A percentile compares a stretch with the other conserved stretches of the same genome.
Conservation (phyloP, 495 filamentous ascomycete species). For the Talaromyces wortmannii region DNA sequence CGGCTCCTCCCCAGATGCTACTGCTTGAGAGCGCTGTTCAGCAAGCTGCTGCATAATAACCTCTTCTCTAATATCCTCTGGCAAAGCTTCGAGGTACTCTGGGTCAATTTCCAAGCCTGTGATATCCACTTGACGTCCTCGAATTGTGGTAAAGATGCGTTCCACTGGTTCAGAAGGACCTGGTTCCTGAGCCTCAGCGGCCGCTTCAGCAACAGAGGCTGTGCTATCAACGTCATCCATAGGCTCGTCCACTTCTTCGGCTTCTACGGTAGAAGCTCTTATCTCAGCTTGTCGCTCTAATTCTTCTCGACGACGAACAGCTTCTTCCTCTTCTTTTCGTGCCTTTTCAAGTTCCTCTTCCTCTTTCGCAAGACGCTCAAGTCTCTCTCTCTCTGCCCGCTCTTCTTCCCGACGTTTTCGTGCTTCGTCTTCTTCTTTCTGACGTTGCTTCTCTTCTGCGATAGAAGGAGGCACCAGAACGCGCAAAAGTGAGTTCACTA, state of each 20-base stretch:
- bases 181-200: slow-evolving; percentile 24
- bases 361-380: slow-evolving; percentile 51
- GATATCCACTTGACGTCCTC: slow-evolving; percentile 81
- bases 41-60: slow-evolving; percentile 84
- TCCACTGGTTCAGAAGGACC: slow-evolving; percentile 43
- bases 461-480: slow-evolving; percentile 79
- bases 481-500: slow-evolving; percentile 66
- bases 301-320: slow-evolving; percentile 33
- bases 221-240: slow-evolving; percentile 85
- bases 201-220: slow-evolving; percentile 24
- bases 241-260: slow-evolving; percentile 42
- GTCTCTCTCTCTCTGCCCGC: slow-evolving; percentile 38
- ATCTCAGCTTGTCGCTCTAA: slow-evolving; percentile 38
- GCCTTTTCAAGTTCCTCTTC: slow-evolving; percentile 49
- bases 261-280: slow-evolving; percentile 34
- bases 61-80: slow-evolving; percentile 92
- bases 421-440: slow-evolving; percentile 43
- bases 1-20: slow-evolving; percentile 73
- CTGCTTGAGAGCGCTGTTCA: slow-evolving; percentile 72
- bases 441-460: slow-evolving; percentile 60
- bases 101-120: slow-evolving; percentile 90
- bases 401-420: slow-evolving; percentile 40
- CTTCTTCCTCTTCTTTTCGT: slow-evolving; percentile 64
- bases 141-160: slow-evolving; percentile 71
- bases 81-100: slow-evolving; percentile 87